Conservation (phyloP, 208 protist genomes). For the Jaenimonas drosophilae region DNA sequence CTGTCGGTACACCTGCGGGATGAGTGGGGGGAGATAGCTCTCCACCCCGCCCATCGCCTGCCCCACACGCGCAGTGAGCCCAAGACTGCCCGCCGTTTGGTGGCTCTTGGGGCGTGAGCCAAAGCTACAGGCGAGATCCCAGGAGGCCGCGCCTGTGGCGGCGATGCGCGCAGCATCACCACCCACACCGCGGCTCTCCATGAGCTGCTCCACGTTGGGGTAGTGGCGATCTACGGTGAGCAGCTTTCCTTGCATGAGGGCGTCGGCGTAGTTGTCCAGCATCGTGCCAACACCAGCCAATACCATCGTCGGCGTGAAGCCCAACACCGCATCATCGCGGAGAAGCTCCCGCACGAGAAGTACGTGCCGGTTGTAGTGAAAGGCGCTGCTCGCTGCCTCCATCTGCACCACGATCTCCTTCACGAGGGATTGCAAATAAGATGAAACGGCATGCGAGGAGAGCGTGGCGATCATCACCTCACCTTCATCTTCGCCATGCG, state of each 20-base stretch:
- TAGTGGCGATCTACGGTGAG: neutral
- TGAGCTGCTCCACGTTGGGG: too few relatives aligned
- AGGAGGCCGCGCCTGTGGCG: neutral
- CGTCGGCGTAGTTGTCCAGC: constrained; percentile 10
- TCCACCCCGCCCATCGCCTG: neutral
- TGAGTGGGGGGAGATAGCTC: neutral
- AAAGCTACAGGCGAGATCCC: constrained; percentile 1
- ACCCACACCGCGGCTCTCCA: too few relatives aligned
- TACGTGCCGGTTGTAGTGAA: constrained; percentile 17
- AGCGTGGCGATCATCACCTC: neutral
- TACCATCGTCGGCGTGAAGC: constrained; percentile 57
- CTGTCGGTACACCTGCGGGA: neutral
- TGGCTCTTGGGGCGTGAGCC: too few relatives aligned
- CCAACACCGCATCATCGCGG: constrained; percentile 29
- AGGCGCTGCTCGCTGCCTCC: constrained; percentile 9
- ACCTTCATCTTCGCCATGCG: neutral
- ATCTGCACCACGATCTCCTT: constrained; percentile 17
- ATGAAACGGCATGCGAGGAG: constrained; percentile 7
- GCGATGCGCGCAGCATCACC: constrained; percentile 1
- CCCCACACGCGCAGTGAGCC: too few relatives aligned
- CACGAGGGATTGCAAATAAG: constrained; percentile 17
- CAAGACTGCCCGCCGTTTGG: too few relatives aligned
- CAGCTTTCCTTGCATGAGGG: constrained; percentile 10
- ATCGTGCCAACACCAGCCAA: constrained; percentile 40
- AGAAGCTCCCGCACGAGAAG: constrained; percentile 47